A percentile compares a stretch with the other conserved stretches of the same genome.
Conservation (phyloP, 257 asterid species). For the Avicennia marina region DNA sequence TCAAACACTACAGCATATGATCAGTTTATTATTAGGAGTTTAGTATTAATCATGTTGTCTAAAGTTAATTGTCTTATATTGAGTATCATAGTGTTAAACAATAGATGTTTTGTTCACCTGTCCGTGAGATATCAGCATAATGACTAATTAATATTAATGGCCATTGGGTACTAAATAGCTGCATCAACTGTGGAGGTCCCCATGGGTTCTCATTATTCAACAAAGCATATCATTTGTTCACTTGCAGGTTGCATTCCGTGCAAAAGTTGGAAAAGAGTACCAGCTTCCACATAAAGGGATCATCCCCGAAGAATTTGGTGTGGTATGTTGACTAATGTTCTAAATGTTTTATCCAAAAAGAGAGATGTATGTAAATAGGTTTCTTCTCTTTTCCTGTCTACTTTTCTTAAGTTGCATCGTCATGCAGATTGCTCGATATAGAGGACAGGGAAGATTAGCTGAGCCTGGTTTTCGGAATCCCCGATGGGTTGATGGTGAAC, state of each 20-base stretch:
- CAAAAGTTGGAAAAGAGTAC: slow-evolving; percentile 81
- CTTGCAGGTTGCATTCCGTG: slow-evolving; percentile 90
- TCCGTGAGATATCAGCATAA: no score
- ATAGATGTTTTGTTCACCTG: no score
- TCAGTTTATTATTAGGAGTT: slow-evolving; percentile 8
- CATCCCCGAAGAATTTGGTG: slow-evolving; percentile 97
- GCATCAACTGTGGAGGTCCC: neutral
- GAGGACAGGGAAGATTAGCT: slow-evolving; percentile 93
- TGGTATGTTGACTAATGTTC: slow-evolving; percentile 47
- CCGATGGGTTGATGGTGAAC: slow-evolving; percentile 98
- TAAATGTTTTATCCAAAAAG: no score
- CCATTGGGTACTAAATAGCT: slow-evolving; percentile 1
- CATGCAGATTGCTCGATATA: slow-evolving; percentile 88
- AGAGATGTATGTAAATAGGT: slow-evolving; percentile 10
- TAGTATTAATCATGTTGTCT: slow-evolving; percentile 11
- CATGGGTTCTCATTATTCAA: neutral
- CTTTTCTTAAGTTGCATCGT: slow-evolving; percentile 9
- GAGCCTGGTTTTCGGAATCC: slow-evolving; percentile 85
- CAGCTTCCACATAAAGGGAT: slow-evolving; percentile 96
- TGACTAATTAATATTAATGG: no score
- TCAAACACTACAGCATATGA: neutral
- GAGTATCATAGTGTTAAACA: no score
- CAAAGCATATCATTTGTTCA: neutral
- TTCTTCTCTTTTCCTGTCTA: slow-evolving; percentile 9
- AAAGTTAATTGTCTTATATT: slow-evolving; percentile 4